A percentile compares a stretch with the other conserved stretches of the same genome.
phyloP scores from a whole-genome alignment of 176 grass and related monocot genomes.

The Alloteropsis semialata region DNA sequence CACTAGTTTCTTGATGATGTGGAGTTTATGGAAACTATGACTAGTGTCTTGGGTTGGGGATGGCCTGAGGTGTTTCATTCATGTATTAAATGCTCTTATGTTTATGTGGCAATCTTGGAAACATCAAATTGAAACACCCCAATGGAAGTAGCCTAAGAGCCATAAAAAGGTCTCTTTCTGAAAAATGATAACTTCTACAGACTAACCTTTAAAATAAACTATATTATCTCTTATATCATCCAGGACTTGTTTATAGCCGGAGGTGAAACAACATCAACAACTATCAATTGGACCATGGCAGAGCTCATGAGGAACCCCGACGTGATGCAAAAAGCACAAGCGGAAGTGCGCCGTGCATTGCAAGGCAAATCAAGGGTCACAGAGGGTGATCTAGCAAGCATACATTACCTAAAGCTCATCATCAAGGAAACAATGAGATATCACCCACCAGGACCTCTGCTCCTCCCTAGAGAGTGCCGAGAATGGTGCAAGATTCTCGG shows the following conservation, averaged over 20 bases:
- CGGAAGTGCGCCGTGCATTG: neutral
- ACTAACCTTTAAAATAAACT: too few relatives aligned
- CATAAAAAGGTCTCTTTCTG: neutral
- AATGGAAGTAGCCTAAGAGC: too few relatives aligned
- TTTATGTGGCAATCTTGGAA: too few relatives aligned
- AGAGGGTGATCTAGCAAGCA: conserved; percentile 11
- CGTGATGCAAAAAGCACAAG: neutral
- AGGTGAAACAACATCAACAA: conserved; percentile 31
- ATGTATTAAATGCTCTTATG: too few relatives aligned
- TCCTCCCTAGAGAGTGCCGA: conserved; percentile 7
- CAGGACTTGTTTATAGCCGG: conserved; percentile 49
- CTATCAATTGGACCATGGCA: conserved; percentile 41
- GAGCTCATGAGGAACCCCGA: too few relatives aligned
- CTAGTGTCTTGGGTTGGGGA: too few relatives aligned
- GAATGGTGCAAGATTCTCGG: conserved; percentile 26
- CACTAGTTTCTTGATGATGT: too few relatives aligned
- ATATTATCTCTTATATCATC: too few relatives aligned
- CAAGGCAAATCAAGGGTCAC: conserved; percentile 2
- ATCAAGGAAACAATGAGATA: conserved; percentile 50
- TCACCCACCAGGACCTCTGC: conserved; percentile 15
- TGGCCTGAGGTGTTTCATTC: too few relatives aligned
- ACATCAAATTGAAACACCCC: too few relatives aligned
- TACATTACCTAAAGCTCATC: neutral
- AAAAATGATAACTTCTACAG: too few relatives aligned
- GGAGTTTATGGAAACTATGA: too few relatives aligned